Percentiles rank a stretch among this genome's conserved stretches.
Evolutionary conservation across 2,329 filamentous ascomycete species (phyloP).

Genomic region (Phyllosticta citribraziliensis): DNA sequence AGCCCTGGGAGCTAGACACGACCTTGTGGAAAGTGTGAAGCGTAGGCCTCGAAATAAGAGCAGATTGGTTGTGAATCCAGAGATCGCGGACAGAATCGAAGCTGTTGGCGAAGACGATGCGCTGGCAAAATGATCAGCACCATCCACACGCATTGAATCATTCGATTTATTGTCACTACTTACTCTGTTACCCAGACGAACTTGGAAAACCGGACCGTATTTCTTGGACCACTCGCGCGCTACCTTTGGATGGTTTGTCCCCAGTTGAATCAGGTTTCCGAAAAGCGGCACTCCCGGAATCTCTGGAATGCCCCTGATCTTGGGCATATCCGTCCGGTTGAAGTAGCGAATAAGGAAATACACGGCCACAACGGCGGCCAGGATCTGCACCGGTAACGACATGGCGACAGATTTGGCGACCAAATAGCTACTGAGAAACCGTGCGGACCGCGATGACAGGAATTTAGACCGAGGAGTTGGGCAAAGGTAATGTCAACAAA

Average conservation of each 20-base stretch:
- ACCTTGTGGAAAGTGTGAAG: conserved; percentile 76
- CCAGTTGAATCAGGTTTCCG: conserved; percentile 37
- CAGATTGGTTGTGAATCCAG: conserved; percentile 70
- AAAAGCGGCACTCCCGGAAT: conserved; percentile 39
- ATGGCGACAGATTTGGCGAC: conserved; percentile 13
- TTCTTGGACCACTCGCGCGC: conserved; percentile 38
- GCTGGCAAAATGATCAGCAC: conserved; percentile 27
- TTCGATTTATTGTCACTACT: conserved; percentile 8
- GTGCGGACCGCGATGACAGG: not conserved
- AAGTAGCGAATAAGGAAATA: conserved; percentile 33
- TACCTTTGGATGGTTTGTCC: conserved; percentile 37
- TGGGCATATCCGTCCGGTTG: conserved; percentile 37
- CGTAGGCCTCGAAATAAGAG: conserved; percentile 66
- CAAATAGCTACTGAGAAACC: not conserved
- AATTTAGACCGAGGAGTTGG: no score
- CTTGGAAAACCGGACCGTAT: conserved; percentile 42
- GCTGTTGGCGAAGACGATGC: conserved; percentile 68
- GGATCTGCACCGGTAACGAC: conserved; percentile 32
- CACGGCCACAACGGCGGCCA: conserved; percentile 30
- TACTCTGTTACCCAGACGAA: conserved; percentile 55
- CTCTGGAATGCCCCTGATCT: conserved; percentile 40
- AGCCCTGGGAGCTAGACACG: conserved; percentile 65
- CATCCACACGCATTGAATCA: not conserved
- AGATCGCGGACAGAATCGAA: conserved; percentile 65
- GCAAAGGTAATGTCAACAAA: no score